Evolutionary conservation across 1,284 basidiomycete genomes (phyloP).

Genomic region (Malassezia slooffiae): DNA sequence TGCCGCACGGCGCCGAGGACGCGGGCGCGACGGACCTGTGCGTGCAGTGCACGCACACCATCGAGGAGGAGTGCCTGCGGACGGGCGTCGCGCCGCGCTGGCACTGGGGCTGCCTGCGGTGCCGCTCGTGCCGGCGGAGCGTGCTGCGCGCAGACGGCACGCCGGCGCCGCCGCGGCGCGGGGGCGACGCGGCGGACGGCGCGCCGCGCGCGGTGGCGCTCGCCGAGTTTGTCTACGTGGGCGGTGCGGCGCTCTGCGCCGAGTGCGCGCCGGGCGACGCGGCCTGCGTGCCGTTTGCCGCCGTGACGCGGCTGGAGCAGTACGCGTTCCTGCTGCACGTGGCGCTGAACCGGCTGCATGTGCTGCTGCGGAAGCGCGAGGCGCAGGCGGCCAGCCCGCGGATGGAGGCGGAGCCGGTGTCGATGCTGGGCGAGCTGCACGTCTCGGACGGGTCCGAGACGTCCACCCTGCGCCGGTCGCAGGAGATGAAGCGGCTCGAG

Average conservation of each 20-base stretch:
- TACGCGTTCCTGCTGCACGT: slow-evolving; percentile 95
- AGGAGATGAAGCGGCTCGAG: slow-evolving; percentile 88
- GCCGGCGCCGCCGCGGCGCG: neutral
- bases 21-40: slow-evolving; percentile 64
- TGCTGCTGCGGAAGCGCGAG: slow-evolving; percentile 79
- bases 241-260: slow-evolving; percentile 54
- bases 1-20: slow-evolving; percentile 31
- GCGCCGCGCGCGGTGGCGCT: neutral
- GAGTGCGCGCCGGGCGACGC: slow-evolving; percentile 54
- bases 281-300: slow-evolving; percentile 57
- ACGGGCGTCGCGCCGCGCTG: slow-evolving; percentile 87
- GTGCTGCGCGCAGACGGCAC: slow-evolving; percentile 3
- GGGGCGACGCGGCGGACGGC: neutral
- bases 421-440: neutral
- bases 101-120: slow-evolving; percentile 87
- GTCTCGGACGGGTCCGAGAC: slow-evolving; percentile 12
- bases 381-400: slow-evolving; percentile 65
- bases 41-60: slow-evolving; percentile 71
- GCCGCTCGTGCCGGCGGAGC: slow-evolving; percentile 56
- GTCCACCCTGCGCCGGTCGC: slow-evolving; percentile 65
- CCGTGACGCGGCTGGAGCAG: slow-evolving; percentile 88
- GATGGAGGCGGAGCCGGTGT: slow-evolving; percentile 13
- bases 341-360: slow-evolving; percentile 78
- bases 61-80: slow-evolving; percentile 93
- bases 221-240: neutral